These are phyloP conservation scores for Colletotrichum acutatum DNA, from an alignment of 2,329 filamentous ascomycete genomes.

Conservation along the genomic window DNA sequence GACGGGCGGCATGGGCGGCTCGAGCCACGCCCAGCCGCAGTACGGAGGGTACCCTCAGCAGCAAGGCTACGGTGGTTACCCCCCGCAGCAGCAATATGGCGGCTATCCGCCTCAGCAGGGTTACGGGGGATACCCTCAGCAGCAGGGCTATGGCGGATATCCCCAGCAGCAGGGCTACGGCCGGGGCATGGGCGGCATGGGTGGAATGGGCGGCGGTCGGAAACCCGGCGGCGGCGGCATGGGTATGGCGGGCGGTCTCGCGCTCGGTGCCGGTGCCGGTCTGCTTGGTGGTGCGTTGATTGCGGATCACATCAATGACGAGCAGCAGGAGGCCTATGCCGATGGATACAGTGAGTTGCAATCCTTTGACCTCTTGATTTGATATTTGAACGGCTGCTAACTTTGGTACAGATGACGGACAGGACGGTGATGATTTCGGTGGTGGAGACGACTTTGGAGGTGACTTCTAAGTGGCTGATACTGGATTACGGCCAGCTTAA, in stretches of 20 bases:
- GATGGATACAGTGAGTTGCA: slow-evolving; percentile 53
- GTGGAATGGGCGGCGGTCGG: slow-evolving; percentile 50
- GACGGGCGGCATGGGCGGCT: slow-evolving; percentile 45
- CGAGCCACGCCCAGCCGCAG: slow-evolving; percentile 44
- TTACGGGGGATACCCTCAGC: slow-evolving; percentile 52
- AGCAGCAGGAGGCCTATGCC: slow-evolving; percentile 67
- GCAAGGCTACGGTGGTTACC: slow-evolving; percentile 40
- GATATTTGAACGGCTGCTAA: slow-evolving; percentile 31
- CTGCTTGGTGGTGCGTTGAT: slow-evolving; percentile 82
- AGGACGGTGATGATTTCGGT: slow-evolving; percentile 40
- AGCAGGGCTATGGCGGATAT: slow-evolving; percentile 42
- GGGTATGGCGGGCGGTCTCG: slow-evolving; percentile 78
- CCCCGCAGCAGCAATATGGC: slow-evolving; percentile 44
- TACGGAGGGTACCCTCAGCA: slow-evolving; percentile 47
- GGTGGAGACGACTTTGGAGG: slow-evolving; percentile 46
- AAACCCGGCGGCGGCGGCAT: slow-evolving; percentile 48
- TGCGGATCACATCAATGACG: slow-evolving; percentile 72
- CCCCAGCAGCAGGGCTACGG: slow-evolving; percentile 44
- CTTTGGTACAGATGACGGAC: slow-evolving; percentile 21
- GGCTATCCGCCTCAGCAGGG: slow-evolving; percentile 45
- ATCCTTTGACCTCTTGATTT: not conserved
- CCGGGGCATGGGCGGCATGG: slow-evolving; percentile 39
- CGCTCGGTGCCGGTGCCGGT: slow-evolving; percentile 84
- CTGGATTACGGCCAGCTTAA: no score
- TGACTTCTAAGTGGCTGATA: slow-evolving; percentile 49